Evolutionary conservation across 1,139 yeast genomes (phyloP), one percentile per base, ranked within the genome.

Genomic region (Yamadazyma oceani): DNA sequence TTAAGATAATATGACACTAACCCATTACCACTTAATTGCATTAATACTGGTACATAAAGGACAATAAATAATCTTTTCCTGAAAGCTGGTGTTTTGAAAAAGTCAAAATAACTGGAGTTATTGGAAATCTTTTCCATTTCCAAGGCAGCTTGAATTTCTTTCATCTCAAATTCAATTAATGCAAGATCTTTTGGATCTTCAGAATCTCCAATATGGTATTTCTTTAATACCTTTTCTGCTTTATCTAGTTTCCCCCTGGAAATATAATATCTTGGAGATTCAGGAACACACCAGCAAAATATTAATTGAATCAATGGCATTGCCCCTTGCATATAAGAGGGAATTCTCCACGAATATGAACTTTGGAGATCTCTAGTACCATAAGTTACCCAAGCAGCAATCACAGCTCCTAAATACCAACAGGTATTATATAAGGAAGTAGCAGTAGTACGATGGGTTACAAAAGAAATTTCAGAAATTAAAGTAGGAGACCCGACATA

Each of bases 1-100:
- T 63, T 64, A 46, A 75, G 57, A 52, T 75, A 75, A 58, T 73
- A 75, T 0, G 78, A 69, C 12, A 75, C 74, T 36, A 75, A 59
- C 38, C 76, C 78, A 43, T 73, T 73, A 49, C 80, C 80, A 24
- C 73, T 67, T 40, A 73, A 61, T 48, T 74, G 78, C 63, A 67
- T 65, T 51, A 70, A 58, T 13, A 58, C 46, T 21, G 66, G 64
- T 19, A 64, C 53, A 45, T 62, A 60, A 30, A 55, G 27, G 21
- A 55, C 45, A 36, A 73, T 55, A 44, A 67, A 69, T 12, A 67
- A 50, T 59, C 80, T 67, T 48, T 62, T 62, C 64, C 80, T 50
- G 66, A 68, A 67, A 21, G 64, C 55, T 26, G 54, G 53, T 17
- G 58, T 57, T n/a, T 37, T 60, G 37, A 65, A 10, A 45, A 70